A percentile compares a stretch with the other conserved stretches of the same genome.
Evolutionary conservation across 495 filamentous ascomycete species (phyloP).

Genomic region (Immersiella caudata): DNA sequence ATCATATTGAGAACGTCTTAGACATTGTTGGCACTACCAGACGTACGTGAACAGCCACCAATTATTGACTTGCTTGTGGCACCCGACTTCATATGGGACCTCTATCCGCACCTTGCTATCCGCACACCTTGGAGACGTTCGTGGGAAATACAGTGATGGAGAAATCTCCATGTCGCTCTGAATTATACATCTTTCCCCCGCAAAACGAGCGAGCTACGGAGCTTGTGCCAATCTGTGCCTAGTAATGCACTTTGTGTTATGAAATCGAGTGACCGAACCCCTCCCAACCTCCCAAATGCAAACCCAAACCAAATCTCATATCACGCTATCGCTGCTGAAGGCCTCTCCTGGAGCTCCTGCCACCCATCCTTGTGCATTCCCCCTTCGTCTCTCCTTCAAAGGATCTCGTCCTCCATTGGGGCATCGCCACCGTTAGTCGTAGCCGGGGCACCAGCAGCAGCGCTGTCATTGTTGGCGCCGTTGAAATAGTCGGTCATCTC

Average conservation of each 20-base stretch:
- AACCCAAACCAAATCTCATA: conserved; percentile 16
- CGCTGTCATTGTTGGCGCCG: conserved; percentile 44
- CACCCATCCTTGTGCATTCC: neutral
- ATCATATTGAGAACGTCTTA: neutral
- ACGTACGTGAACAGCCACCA: neutral
- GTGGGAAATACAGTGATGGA: neutral
- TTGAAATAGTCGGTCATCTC: conserved; percentile 94
- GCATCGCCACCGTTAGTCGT: conserved; percentile 45
- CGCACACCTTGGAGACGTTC: neutral
- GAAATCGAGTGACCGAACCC: conserved; percentile 18
- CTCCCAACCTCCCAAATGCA: conserved; percentile 26
- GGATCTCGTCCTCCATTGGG: conserved; percentile 56
- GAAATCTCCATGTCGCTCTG: conserved; percentile 6
- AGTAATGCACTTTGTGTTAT: conserved; percentile 18
- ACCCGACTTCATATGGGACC: neutral
- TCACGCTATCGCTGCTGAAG: conserved; percentile 2
- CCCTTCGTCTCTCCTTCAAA: conserved; percentile 24
- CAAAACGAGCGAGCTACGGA: conserved; percentile 7
- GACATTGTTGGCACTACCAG: neutral
- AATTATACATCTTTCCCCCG: conserved; percentile 24
- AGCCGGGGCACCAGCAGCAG: conserved; percentile 48
- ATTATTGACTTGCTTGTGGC: conserved; percentile 2
- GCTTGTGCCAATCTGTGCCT: conserved; percentile 31
- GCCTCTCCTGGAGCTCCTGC: conserved; percentile 20
- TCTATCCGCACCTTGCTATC: neutral